Base-by-base conservation (phyloP, 768 basidiomycete species). In the Hortiboletus campestris region DNA sequence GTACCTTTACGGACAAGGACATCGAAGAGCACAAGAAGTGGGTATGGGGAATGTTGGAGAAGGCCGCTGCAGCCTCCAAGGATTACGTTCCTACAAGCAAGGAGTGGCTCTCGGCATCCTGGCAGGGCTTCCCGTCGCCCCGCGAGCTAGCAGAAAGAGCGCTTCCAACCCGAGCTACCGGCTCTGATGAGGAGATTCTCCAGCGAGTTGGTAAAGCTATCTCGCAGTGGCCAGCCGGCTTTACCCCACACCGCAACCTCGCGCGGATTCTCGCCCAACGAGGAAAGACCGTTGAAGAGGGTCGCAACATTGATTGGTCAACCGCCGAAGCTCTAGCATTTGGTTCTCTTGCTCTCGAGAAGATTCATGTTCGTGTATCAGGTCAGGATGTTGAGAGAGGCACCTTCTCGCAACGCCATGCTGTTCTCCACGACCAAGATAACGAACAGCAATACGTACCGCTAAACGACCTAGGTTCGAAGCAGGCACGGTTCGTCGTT, bases 21-120 rank as follows among this genome's bases (percentile, higher is more conserved):
- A 92, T 98, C 49, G 94, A 96, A 69, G 95, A 98, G 68, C 97
- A 98, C 80, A 94, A 93, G 80, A 91, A 89, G 65, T 99, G 97
- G 97, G 97, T 99, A 4, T 97, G 94, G 94, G 93, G 94, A 34
- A 96, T 95, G 91, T 80, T 99, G 54, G 97, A 99, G 75, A 95
- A 88, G 74, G 94, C 97, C 9, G 85, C 90, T n/a, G 85, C 82
- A n/a, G 93, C 83, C 10, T 81, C 91, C 13, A 97, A 98, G 77
- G 93, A 98, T 70, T 99, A 99, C 72, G 86, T 94, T 39, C 94
- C 97, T 13, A 89, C 93, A 4, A 83, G 85, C 65, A 92, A 94
- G 69, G 97, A 99, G 69, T 98, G 97, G 97, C 85, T 98, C 36
- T 98, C 97, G 3, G 89, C 94, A 9, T 89, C 93, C 1, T 99